These are phyloP conservation scores for Populus alba DNA, from an alignment of 345 rosid genomes.

Conservation along the genomic window DNA sequence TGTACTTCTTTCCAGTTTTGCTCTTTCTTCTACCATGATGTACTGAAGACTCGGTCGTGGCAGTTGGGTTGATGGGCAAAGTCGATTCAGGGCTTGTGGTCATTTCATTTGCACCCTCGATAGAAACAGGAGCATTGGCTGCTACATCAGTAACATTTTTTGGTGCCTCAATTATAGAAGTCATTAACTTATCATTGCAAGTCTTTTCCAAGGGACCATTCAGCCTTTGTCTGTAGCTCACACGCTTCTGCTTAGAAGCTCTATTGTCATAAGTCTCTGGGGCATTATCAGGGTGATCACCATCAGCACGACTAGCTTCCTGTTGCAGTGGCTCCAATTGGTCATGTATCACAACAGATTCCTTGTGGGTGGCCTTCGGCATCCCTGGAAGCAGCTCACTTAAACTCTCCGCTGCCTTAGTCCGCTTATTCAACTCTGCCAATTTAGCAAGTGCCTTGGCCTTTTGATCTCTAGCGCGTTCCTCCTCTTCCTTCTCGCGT, in stretches of 20 bases:
- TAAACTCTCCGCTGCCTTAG: conserved; percentile 45
- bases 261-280: conserved; percentile 33
- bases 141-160: conserved; percentile 30
- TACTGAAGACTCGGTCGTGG: conserved; percentile 41
- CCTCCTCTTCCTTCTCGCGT: conserved; percentile 83
- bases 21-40: conserved; percentile 56
- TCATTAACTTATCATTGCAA: conserved; percentile 30
- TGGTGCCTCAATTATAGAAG: conserved; percentile 30
- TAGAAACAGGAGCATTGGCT: conserved; percentile 29
- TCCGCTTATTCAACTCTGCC: conserved; percentile 79
- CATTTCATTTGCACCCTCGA: conserved; percentile 34
- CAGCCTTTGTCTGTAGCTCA: conserved; percentile 56
- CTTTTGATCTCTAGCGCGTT: conserved; percentile 77
- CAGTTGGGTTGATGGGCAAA: conserved; percentile 34
- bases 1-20: conserved; percentile 58
- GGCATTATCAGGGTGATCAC: conserved; percentile 25
- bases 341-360: background rate
- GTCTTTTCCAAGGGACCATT: conserved; percentile 34
- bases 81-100: conserved; percentile 34
- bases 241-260: conserved; percentile 53
- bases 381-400: conserved; percentile 33
- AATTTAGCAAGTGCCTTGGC: conserved; percentile 83
- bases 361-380: conserved; percentile 12
- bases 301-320: conserved; percentile 33
- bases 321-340: conserved; percentile 24